Evolutionary conservation across 495 filamentous ascomycete species (phyloP).

Genomic region (Xylaria sp.): DNA sequence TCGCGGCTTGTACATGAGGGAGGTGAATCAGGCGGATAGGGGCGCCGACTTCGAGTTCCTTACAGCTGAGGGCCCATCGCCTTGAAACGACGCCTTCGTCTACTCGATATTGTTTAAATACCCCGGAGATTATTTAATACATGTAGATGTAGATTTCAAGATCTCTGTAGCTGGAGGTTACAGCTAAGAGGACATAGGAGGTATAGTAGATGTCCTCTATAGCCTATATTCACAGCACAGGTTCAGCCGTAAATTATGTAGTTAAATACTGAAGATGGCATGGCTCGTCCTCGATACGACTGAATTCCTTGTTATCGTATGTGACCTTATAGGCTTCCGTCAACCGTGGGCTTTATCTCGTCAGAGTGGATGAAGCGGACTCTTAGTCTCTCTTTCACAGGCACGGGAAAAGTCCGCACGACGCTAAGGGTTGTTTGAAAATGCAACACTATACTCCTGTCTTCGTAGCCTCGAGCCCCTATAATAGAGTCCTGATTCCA

Average conservation of each 20-base stretch:
- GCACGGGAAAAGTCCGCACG: slow-evolving; percentile 12
- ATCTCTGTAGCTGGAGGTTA: too few species aligned
- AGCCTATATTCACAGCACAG: background rate
- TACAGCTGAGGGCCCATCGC: slow-evolving; percentile 50
- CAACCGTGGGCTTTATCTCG: background rate
- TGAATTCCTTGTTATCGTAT: background rate
- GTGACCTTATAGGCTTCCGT: background rate
- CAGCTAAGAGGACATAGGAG: background rate
- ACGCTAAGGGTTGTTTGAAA: background rate
- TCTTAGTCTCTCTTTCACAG: background rate
- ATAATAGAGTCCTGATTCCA: too few species aligned
- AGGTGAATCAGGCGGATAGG: slow-evolving; percentile 68
- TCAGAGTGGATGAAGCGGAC: background rate
- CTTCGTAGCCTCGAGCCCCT: too few species aligned
- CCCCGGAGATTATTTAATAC: background rate
- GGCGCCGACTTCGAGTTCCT: slow-evolving; percentile 73
- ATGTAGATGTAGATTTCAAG: background rate
- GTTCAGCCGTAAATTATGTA: background rate
- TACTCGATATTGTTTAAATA: too few species aligned
- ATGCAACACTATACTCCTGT: background rate
- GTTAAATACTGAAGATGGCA: background rate
- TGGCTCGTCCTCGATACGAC: background rate
- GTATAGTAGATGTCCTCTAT: background rate
- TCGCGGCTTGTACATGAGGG: slow-evolving; percentile 67
- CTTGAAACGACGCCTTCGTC: background rate